Base-by-base conservation (phyloP, 2,329 filamentous ascomycete species). In the Fulvia fulva region DNA sequence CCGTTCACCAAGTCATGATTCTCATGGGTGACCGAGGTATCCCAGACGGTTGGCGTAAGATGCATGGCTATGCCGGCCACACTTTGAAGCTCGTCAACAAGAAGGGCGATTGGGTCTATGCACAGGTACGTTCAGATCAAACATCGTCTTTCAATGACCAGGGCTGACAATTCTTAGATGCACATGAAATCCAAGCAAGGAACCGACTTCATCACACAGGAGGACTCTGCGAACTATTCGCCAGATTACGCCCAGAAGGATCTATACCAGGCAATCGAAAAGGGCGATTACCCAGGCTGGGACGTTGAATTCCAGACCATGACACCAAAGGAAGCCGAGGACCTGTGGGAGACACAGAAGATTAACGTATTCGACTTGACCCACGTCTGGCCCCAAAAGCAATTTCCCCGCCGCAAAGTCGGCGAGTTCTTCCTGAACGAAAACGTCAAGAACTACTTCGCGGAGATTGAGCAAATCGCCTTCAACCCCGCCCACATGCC, bases 401-500 rank as follows among this genome's bases (percentile, higher is more conserved):
- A 79, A 57, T 82, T 80, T 71, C 80, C 79, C 46, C 74, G 80
- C 5, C 79, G 80, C 62, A 80, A 81, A 70, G 75, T 82, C 32
- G 80, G 80, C 63, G 79, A 81, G 67, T 79, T 82, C 65, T 74
- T 73, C 65, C 63, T 82, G 44, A 82, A 81, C 69, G 79, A 81
- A 72, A 82, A 82, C 62, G 76, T 75, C n/a, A 73, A 81, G 70
- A 85, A 85, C 70, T 85, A 85, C 71, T 85, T 85, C 62, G 81
- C 81, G 63, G 83, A 88, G 66, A 87, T 89, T 51, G 87, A 90
- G 75, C 87, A 89, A 70, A 80, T 83, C 19, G 84, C 86, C 1
- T 90, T 88, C 79, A 85, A 81, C 60, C 87, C 87, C 41, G 80
- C 84, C 6, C 85, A 89, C 69, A 74, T 89, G 72, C 80, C 84